phyloP scores from a whole-genome alignment of 352 stramenopile species.

The Lagenidium sp. region DNA sequence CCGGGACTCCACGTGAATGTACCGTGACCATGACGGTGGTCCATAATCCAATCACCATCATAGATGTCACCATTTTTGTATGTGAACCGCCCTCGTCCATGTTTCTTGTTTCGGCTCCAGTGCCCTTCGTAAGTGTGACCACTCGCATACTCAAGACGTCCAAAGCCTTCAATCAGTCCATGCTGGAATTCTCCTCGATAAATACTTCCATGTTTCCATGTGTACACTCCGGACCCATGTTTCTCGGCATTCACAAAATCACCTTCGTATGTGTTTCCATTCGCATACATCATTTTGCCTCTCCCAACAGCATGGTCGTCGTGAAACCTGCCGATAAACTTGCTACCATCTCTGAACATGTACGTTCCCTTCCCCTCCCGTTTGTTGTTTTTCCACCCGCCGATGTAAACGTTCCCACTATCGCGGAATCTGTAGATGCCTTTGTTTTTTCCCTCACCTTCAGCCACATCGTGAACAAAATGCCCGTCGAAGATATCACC shows the following conservation, averaged over 20 bases:
- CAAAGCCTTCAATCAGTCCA: conserved; percentile 52
- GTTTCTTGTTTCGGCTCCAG: conserved; percentile 58
- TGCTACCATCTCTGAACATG: conserved; percentile 42
- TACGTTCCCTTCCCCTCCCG: conserved; percentile 69
- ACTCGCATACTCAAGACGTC: conserved; percentile 48
- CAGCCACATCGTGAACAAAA: conserved; percentile 37
- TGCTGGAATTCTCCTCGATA: conserved; percentile 68
- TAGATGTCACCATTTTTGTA: conserved; percentile 84
- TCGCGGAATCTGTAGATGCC: conserved; percentile 55
- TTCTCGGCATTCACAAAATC: conserved; percentile 60
- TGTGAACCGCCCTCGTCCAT: conserved; percentile 70
- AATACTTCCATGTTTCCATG: conserved; percentile 71
- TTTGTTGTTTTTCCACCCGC: conserved; percentile 50
- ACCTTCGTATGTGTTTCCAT: conserved; percentile 78
- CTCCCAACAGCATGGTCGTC: conserved; percentile 61
- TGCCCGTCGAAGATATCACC: conserved; percentile 67
- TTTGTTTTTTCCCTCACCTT: conserved; percentile 41
- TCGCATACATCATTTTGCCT: conserved; percentile 74
- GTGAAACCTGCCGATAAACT: conserved; percentile 47
- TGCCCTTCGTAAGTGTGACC: conserved; percentile 55
- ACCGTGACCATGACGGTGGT: conserved; percentile 43
- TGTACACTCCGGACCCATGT: conserved; percentile 43
- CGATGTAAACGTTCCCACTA: conserved; percentile 61
- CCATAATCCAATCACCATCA: conserved; percentile 50
- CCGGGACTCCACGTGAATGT: conserved; percentile 55